Conservation (phyloP, 441 rosid genomes). For the Dalechampia spathulata region DNA sequence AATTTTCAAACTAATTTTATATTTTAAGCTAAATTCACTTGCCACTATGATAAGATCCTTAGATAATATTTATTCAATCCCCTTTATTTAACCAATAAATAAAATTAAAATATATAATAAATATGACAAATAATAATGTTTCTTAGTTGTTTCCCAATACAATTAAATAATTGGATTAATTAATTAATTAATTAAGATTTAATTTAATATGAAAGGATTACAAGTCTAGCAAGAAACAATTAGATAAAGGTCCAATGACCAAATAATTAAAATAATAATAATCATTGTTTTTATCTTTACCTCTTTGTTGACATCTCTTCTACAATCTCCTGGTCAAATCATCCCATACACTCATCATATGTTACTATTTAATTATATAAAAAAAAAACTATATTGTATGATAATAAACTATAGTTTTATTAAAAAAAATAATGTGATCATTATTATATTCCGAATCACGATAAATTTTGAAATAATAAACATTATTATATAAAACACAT, state of each 20-base stretch:
- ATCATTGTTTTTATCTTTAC: not conserved
- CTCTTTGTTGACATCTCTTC: not conserved
- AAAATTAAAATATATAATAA: not conserved
- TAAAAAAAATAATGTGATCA: no score
- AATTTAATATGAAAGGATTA: no score
- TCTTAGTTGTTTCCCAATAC: no score
- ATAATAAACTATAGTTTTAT: no score
- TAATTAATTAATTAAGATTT: no score
- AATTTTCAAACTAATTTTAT: no score
- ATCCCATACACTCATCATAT: not conserved
- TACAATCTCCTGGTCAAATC: not conserved
- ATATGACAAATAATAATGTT: not conserved
- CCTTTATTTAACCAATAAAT: not conserved
- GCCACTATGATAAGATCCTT: not conserved
- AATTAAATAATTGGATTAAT: no score
- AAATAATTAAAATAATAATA: not conserved
- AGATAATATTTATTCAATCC: conserved; percentile 1
- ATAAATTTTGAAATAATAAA: no score
- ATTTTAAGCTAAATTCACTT: not conserved
- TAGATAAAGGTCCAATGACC: not conserved
- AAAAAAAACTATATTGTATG: no score
- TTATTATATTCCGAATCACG: no score
- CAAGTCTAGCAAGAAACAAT: not conserved
- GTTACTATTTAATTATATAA: not conserved
- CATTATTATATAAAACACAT: no score